Percentiles rank a stretch among this genome's conserved stretches.
phyloP scores from a whole-genome alignment of 495 filamentous ascomycete species.

The Xylaria curta region DNA sequence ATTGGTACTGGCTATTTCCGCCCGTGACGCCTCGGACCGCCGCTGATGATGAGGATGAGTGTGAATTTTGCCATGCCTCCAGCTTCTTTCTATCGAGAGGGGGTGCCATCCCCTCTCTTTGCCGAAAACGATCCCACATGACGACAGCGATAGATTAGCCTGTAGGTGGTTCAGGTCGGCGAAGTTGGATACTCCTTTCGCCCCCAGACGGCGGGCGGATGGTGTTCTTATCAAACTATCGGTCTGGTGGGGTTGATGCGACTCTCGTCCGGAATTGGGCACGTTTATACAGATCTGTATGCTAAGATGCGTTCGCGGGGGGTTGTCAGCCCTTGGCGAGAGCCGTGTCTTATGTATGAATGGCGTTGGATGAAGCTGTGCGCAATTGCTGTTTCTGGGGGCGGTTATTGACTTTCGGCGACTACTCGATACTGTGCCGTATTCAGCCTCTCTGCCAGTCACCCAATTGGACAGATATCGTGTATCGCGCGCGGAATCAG shows the following conservation, averaged over 20 bases:
- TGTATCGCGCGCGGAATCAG: background rate
- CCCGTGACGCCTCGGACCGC: conserved; percentile 32
- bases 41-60: conserved; percentile 31
- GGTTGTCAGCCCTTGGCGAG: background rate
- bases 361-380: background rate
- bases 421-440: conserved; percentile 5
- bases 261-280: background rate
- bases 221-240: background rate
- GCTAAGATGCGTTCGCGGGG: background rate
- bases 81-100: conserved; percentile 38
- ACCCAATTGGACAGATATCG: background rate
- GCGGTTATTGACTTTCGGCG: conserved; percentile 7
- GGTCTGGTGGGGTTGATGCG: background rate
- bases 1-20: conserved; percentile 38
- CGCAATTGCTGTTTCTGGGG: background rate
- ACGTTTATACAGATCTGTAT: too few species aligned
- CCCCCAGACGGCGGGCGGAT: background rate
- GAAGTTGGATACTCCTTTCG: background rate
- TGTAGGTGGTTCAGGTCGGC: background rate
- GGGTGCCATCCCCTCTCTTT: conserved; percentile 33
- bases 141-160: conserved; percentile 3
- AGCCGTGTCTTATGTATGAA: background rate
- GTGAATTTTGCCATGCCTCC: conserved; percentile 40
- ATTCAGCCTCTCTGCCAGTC: background rate
- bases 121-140: conserved; percentile 44